phyloP scores from a whole-genome alignment of 306 rosid genomes.

The Trifolium dubium region DNA sequence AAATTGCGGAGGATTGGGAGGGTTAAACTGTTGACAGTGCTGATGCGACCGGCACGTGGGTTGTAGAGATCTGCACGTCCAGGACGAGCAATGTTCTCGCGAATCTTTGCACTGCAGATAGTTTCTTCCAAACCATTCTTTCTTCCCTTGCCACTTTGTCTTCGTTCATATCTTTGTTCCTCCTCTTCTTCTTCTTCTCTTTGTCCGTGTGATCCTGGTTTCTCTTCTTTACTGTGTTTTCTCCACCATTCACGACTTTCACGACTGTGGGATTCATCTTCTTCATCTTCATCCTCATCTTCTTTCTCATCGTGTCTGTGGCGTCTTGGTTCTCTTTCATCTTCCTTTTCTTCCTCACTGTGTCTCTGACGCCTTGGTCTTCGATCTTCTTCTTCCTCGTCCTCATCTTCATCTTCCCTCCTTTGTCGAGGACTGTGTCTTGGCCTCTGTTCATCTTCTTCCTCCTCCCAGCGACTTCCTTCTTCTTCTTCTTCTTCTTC shows the following conservation, averaged over 20 bases:
- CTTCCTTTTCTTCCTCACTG: not conserved
- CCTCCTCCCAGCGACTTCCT: not conserved
- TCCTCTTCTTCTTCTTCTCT: not conserved
- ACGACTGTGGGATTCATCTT: not conserved
- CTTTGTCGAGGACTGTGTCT: not conserved
- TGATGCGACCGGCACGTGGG: constrained; percentile 51
- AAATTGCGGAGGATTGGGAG: constrained; percentile 48
- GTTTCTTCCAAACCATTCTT: constrained; percentile 52
- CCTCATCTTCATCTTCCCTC: not conserved
- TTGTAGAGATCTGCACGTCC: constrained; percentile 48
- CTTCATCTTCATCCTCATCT: not conserved
- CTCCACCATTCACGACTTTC: not conserved
- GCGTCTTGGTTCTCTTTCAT: not conserved
- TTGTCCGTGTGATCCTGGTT: not conserved
- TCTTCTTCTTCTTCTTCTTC: constrained; percentile 9
- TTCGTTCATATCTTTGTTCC: not conserved
- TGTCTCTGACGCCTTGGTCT: not conserved
- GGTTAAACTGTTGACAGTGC: constrained; percentile 39
- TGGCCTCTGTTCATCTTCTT: not conserved
- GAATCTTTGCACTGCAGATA: constrained; percentile 40
- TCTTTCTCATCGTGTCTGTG: not conserved
- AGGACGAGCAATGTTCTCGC: constrained; percentile 47
- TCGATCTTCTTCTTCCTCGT: not conserved
- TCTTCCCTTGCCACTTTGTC: not conserved
- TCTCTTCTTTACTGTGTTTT: not conserved